Evolutionary conservation across 768 basidiomycete genomes (phyloP), one percentile per base, ranked within the genome.

Genomic region (Mycena alexandri): DNA sequence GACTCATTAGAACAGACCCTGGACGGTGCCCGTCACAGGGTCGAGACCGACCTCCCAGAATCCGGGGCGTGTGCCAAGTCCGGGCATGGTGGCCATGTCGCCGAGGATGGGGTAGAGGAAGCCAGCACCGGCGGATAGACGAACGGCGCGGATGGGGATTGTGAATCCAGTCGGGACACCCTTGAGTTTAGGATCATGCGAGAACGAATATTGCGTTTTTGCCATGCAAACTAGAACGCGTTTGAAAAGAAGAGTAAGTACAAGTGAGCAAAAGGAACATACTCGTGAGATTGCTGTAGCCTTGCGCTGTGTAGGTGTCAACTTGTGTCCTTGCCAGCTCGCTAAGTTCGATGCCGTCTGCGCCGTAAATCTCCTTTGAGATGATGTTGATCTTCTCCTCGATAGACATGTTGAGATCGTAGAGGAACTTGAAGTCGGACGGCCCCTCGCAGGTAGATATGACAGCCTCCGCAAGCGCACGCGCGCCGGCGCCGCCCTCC

Each of bases 51-150:
- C 93, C 79, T 95, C 94, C 93, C 93, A 95, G 85, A 95, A 95
- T 21, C 93, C 94, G 77, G 95, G 95, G 67, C 95, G 90, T 65
- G 95, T 98, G 25, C 91, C 94, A 46, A 98, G 87, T 72, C 96
- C 97, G 48, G 97, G 97, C 95, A 99, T 97, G 62, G 96, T 98
- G 78, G 94, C 93, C 94, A 99, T 98, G 78, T 96, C 95, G 43
- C 93, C 94, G n/a, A 93, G 85, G 68, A 98, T 87, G 24, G 97
- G 96, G 79, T 96, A 98, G 70, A 99, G 81, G 90, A 99, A 98
- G 25, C 94, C 94, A 63, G 96, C 96, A 47, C 97, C 97, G 7
- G 95, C 98, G 9, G 94, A 93, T 22, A 97, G 81, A 52, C 93
- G 85, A 51, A 98, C 93, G 61, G 90, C 89, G 36, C 94, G 89